These are phyloP conservation scores for Porcisia hertigi DNA, from an alignment of 208 protist species.

Conservation along the genomic window DNA sequence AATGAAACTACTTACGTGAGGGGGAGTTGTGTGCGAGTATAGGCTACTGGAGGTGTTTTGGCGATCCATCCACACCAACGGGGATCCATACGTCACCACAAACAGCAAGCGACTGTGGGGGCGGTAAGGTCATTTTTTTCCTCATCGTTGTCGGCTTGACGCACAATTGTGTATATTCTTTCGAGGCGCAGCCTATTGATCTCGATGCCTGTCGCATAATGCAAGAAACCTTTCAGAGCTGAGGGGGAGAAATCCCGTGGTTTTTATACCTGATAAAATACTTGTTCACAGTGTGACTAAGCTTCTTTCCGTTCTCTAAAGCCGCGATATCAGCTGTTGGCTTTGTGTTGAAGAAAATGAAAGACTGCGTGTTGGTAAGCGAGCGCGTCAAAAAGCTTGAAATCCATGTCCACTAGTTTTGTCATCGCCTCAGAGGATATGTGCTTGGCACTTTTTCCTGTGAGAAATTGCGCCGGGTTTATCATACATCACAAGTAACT, in stretches of 20 bases:
- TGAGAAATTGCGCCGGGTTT: conserved; percentile 19
- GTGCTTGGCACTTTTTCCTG: conserved; percentile 19
- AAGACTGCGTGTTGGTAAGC: conserved; percentile 54
- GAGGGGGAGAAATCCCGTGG: conserved; percentile 40
- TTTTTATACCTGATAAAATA: conserved; percentile 33
- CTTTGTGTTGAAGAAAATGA: conserved; percentile 36
- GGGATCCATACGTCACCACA: conserved; percentile 27
- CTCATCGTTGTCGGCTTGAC: conserved; percentile 37
- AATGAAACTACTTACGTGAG: background rate
- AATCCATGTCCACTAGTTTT: conserved; percentile 43
- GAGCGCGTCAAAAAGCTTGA: conserved; percentile 47
- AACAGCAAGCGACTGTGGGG: conserved; percentile 30
- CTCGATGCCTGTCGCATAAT: conserved; percentile 24
- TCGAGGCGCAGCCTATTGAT: conserved; percentile 48
- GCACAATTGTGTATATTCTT: conserved; percentile 66
- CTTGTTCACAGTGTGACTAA: conserved; percentile 28
- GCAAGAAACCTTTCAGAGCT: conserved; percentile 41
- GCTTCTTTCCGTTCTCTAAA: conserved; percentile 34
- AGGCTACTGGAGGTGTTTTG: background rate
- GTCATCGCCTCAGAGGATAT: conserved; percentile 36
- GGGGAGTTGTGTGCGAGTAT: background rate
- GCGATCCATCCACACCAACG: conserved; percentile 17
- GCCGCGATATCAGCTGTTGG: conserved; percentile 40
- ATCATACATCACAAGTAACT: conserved; percentile 59
- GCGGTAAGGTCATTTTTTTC: conserved; percentile 26